Percentiles rank a stretch among this genome's conserved stretches.
These are phyloP conservation scores for Phytopythium delawarense DNA, from an alignment of 352 stramenopile species.

Conservation along the genomic window DNA sequence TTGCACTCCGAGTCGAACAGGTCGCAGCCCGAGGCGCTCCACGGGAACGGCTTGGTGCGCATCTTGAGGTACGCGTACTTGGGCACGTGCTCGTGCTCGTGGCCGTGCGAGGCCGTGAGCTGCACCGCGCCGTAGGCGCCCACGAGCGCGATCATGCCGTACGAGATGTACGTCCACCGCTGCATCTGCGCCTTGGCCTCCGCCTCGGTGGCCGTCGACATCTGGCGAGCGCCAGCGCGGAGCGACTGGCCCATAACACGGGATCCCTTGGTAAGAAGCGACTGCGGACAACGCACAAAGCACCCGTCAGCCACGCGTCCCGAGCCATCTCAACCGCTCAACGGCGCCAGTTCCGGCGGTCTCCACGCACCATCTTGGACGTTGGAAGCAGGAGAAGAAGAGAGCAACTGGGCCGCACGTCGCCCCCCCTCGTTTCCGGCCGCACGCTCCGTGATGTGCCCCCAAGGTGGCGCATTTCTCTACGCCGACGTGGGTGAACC, in stretches of 20 bases:
- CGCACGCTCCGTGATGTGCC: background rate
- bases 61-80: slow-evolving; percentile 85
- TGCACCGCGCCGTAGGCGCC: slow-evolving; percentile 56
- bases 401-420: slow-evolving; percentile 1
- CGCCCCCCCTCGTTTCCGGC: background rate
- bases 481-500: background rate
- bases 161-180: slow-evolving; percentile 83
- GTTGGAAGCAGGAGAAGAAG: slow-evolving; percentile 5
- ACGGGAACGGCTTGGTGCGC: slow-evolving; percentile 85
- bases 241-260: slow-evolving; percentile 47
- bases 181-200: slow-evolving; percentile 87
- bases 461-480: slow-evolving; percentile 7
- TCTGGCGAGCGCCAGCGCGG: slow-evolving; percentile 56
- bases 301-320: background rate
- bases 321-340: too few species aligned
- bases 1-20: slow-evolving; percentile 75
- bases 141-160: slow-evolving; percentile 72
- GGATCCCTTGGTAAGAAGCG: slow-evolving; percentile 60
- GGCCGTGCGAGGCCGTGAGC: slow-evolving; percentile 50
- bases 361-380: slow-evolving; percentile 11
- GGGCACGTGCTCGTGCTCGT: slow-evolving; percentile 57
- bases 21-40: slow-evolving; percentile 78
- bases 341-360: background rate
- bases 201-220: slow-evolving; percentile 77
- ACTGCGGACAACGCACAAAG: slow-evolving; percentile 19